Conservation (phyloP, 371 early-diverging fungal species). For the Zychaea mexicana region DNA sequence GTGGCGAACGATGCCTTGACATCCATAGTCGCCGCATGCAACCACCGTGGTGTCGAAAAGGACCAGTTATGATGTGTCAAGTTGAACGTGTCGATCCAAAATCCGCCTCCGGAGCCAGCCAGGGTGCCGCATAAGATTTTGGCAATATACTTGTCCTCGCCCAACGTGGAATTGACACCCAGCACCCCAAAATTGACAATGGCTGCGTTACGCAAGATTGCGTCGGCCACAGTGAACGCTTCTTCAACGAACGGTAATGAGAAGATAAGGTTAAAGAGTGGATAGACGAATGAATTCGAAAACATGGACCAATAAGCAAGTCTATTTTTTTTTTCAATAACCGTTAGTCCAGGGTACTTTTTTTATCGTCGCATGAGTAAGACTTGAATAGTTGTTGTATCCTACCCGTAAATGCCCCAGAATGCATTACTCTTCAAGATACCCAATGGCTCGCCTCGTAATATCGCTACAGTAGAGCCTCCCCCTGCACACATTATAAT, state of each 20-base stretch:
- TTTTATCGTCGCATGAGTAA: no score
- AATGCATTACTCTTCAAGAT: conserved; percentile 41
- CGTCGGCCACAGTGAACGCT: conserved; percentile 51
- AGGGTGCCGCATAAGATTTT: conserved; percentile 58
- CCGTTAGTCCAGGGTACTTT: no score
- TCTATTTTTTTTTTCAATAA: conserved; percentile 15
- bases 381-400: not conserved
- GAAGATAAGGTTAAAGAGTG: conserved; percentile 31
- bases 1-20: conserved; percentile 41
- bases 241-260: conserved; percentile 41
- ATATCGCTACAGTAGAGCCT: conserved; percentile 43
- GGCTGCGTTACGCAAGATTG: conserved; percentile 47
- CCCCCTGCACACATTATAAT: conserved; percentile 61
- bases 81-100: conserved; percentile 58
- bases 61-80: conserved; percentile 43
- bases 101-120: conserved; percentile 57
- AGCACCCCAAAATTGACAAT: conserved; percentile 54
- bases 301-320: conserved; percentile 39
- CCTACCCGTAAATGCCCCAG: conserved; percentile 46
- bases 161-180: conserved; percentile 48
- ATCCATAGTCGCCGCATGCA: conserved; percentile 35
- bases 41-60: conserved; percentile 44
- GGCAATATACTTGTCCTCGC: conserved; percentile 48
- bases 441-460: conserved; percentile 45
- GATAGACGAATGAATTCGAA: conserved; percentile 35